A percentile compares a stretch with the other conserved stretches of the same genome.
Conservation (phyloP, 2,329 filamentous ascomycete species). For the Herpotrichia juniperi region DNA sequence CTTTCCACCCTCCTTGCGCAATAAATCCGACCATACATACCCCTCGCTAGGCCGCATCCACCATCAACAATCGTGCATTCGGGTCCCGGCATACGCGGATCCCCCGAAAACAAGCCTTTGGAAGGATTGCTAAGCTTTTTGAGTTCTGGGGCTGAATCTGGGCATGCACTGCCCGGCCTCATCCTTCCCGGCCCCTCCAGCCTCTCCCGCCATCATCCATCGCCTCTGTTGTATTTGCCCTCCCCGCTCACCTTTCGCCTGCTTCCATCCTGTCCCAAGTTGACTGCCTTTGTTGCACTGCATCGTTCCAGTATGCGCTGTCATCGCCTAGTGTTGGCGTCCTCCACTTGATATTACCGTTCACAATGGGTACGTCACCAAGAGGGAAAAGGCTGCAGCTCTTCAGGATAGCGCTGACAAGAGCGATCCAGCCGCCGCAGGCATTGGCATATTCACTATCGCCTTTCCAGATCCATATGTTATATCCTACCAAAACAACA, state of each 20-base stretch:
- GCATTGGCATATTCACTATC: constrained; percentile 43
- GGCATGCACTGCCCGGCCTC: not conserved
- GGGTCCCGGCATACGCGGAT: not conserved
- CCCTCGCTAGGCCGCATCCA: not conserved
- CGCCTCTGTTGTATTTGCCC: constrained; percentile 1
- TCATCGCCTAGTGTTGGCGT: constrained; percentile 11
- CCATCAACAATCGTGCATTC: not conserved
- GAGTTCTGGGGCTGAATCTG: constrained; percentile 13
- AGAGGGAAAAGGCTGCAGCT: constrained; percentile 3
- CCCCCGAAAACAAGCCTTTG: constrained; percentile 26
- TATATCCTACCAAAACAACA: constrained; percentile 35
- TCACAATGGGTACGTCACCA: constrained; percentile 49
- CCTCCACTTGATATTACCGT: constrained; percentile 19
- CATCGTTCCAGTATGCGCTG: constrained; percentile 22
- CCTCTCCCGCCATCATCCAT: constrained; percentile 19
- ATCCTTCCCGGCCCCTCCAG: constrained; percentile 23
- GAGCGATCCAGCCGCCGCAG: constrained; percentile 33
- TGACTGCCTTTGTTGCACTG: not conserved
- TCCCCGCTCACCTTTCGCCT: constrained; percentile 1
- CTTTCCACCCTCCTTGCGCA: not conserved
- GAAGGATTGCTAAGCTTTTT: constrained; percentile 34
- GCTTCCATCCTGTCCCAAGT: not conserved
- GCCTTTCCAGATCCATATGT: constrained; percentile 41
- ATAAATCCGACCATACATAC: not conserved
- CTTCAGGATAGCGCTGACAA: constrained; percentile 15